These are phyloP conservation scores for Neonectria magnoliae DNA, from an alignment of 2,329 filamentous ascomycete genomes.

Conservation along the genomic window DNA sequence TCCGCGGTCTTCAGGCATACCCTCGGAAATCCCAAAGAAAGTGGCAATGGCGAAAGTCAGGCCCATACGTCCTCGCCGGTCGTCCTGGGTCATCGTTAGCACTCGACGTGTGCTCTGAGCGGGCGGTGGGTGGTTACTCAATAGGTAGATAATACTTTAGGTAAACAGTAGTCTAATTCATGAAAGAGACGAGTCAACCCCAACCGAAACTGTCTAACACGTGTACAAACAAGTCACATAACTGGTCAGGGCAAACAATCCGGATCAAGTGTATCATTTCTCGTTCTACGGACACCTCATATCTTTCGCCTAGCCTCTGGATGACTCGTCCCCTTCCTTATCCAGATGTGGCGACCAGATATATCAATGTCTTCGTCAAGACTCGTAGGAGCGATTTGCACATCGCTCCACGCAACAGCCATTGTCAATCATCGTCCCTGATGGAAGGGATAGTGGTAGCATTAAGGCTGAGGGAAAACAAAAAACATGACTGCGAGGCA, in stretches of 20 bases:
- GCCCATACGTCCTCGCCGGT: background rate
- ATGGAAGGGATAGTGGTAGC: conserved; percentile 10
- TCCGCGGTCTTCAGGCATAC: background rate
- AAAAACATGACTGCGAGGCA: conserved; percentile 37
- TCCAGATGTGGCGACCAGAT: conserved; percentile 17
- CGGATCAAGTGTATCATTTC: conserved; percentile 38
- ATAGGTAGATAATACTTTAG: conserved; percentile 2
- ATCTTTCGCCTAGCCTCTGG: conserved; percentile 27
- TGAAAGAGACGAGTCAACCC: background rate
- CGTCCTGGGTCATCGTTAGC: background rate
- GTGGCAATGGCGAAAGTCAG: background rate
- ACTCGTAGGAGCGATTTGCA: conserved; percentile 10
- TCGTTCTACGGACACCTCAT: conserved; percentile 42
- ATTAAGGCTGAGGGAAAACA: conserved; percentile 18
- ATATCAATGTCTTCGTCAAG: conserved; percentile 35
- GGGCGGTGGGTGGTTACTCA: background rate
- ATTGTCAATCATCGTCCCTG: conserved; percentile 3
- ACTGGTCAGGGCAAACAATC: background rate
- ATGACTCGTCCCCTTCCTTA: conserved; percentile 5
- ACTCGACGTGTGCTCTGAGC: background rate
- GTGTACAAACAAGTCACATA: background rate
- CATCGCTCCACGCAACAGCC: conserved; percentile 9
- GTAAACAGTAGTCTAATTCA: conserved; percentile 10
- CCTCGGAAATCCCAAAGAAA: background rate
- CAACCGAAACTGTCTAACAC: background rate